Evolutionary conservation across 768 basidiomycete species (phyloP).

Genomic region (Phanerochaete sordida): DNA sequence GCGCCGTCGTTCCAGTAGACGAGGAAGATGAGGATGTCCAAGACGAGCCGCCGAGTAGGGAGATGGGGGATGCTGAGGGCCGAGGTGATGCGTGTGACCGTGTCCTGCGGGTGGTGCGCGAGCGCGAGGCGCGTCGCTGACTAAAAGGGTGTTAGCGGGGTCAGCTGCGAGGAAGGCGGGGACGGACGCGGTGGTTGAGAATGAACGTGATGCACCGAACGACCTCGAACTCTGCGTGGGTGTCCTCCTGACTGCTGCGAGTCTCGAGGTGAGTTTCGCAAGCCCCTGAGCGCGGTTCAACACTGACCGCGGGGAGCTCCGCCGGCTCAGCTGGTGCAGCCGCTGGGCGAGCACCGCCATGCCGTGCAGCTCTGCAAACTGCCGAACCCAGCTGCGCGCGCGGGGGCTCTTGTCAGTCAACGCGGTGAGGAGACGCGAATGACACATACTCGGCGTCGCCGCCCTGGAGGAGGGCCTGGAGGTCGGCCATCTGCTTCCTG

Average conservation of each 20-base stretch:
- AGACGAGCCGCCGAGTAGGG: conserved; percentile 68
- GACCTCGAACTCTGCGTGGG: conserved; percentile 80
- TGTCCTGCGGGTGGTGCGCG: conserved; percentile 50
- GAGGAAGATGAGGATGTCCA: conserved; percentile 77
- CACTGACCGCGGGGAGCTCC: conserved; percentile 56
- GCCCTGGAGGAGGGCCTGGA: conserved; percentile 75
- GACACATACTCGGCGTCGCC: conserved; percentile 67
- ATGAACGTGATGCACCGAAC: conserved; percentile 84
- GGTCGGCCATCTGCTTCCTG: conserved; percentile 69
- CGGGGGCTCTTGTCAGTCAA: neutral
- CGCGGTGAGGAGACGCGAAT: neutral
- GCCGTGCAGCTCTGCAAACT: conserved; percentile 73
- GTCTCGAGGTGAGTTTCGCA: neutral
- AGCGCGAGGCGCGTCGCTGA: conserved; percentile 68
- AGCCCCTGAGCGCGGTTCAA: neutral
- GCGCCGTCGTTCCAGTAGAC: conserved; percentile 62
- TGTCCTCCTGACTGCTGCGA: conserved; percentile 60
- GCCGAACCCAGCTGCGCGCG: conserved; percentile 66
- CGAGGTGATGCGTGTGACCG: conserved; percentile 76
- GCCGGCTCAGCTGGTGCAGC: conserved; percentile 70
- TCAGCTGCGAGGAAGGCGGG: conserved; percentile 6
- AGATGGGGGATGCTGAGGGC: conserved; percentile 81
- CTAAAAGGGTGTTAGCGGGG: conserved; percentile 30
- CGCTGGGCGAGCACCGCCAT: conserved; percentile 82
- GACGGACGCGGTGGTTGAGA: conserved; percentile 60